These are phyloP conservation scores for Hydrangea macrophylla DNA, from an alignment of 148 eudicot genomes.

Conservation along the genomic window DNA sequence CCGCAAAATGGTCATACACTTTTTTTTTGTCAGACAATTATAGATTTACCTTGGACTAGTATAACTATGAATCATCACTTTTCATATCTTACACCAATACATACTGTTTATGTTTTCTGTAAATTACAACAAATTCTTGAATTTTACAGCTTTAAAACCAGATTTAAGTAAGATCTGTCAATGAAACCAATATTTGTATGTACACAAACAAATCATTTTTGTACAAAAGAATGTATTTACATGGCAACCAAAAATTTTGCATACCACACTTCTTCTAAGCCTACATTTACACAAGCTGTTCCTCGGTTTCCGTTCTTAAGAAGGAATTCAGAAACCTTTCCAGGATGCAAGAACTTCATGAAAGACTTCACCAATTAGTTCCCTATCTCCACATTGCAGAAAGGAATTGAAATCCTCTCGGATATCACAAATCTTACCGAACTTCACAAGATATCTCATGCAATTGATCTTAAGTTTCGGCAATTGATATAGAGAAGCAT, in stretches of 20 bases:
- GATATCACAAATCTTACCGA: constrained; percentile 68
- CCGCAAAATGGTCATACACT: too few species aligned
- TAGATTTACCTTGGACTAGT: too few species aligned
- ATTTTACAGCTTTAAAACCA: background rate
- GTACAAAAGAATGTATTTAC: constrained; percentile 1
- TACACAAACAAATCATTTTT: constrained; percentile 3
- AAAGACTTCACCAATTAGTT: constrained; percentile 51
- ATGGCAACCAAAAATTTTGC: constrained; percentile 2
- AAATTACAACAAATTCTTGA: background rate
- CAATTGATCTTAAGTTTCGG: constrained; percentile 56
- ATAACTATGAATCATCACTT: too few species aligned
- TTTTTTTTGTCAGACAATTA: too few species aligned
- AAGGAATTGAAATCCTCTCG: constrained; percentile 54
- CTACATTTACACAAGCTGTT: background rate
- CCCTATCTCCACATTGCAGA: constrained; percentile 58
- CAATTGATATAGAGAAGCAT: constrained; percentile 51
- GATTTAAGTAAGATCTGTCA: background rate
- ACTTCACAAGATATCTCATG: constrained; percentile 60
- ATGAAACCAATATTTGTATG: background rate
- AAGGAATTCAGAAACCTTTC: constrained; percentile 59
- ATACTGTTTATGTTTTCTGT: background rate
- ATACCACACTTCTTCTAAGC: background rate
- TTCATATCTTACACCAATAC: too few species aligned
- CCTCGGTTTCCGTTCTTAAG: background rate
- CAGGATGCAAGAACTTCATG: constrained; percentile 62